Percentiles rank a stretch among this genome's conserved stretches.
Evolutionary conservation across 495 filamentous ascomycete species (phyloP).

Genomic region (Aspergillus leporis): DNA sequence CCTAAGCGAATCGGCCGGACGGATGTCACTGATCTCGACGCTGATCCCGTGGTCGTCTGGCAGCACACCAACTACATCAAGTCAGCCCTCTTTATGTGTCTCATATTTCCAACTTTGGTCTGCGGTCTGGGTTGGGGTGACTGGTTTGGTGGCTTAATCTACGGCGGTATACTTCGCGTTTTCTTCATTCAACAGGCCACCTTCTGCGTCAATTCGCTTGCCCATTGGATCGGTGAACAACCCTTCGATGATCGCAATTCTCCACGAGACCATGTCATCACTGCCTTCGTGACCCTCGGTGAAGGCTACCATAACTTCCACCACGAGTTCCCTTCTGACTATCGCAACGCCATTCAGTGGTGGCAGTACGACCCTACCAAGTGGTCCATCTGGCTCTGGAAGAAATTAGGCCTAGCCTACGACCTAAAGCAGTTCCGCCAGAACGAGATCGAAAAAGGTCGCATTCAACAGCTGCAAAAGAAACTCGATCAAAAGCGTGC

Average conservation of each 20-base stretch:
- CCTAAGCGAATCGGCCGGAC: background rate
- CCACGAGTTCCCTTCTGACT: conserved; percentile 1
- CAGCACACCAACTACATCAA: conserved; percentile 2
- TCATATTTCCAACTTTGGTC: background rate
- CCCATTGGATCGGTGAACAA: conserved; percentile 4
- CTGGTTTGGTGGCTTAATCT: background rate
- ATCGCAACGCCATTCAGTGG: conserved; percentile 1
- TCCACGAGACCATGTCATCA: background rate
- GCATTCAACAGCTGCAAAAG: background rate
- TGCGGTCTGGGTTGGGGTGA: background rate
- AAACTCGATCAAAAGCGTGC: background rate
- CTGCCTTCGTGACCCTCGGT: background rate
- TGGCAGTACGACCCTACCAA: conserved; percentile 2
- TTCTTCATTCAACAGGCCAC: conserved; percentile 3
- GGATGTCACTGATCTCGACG: background rate
- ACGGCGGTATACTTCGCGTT: background rate
- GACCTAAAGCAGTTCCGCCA: conserved; percentile 4
- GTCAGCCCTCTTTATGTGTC: background rate
- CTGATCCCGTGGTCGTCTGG: background rate
- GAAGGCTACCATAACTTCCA: conserved; percentile 3
- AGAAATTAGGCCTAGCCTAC: background rate
- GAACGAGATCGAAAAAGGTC: conserved; percentile 3
- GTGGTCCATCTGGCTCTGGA: conserved; percentile 3
- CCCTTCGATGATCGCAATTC: conserved; percentile 3
- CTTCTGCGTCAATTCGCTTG: conserved; percentile 3